Evolutionary conservation across 805 yeast species (phyloP), one percentile per base, ranked within the genome.

Genomic region (Saccharomyces mikatae): DNA sequence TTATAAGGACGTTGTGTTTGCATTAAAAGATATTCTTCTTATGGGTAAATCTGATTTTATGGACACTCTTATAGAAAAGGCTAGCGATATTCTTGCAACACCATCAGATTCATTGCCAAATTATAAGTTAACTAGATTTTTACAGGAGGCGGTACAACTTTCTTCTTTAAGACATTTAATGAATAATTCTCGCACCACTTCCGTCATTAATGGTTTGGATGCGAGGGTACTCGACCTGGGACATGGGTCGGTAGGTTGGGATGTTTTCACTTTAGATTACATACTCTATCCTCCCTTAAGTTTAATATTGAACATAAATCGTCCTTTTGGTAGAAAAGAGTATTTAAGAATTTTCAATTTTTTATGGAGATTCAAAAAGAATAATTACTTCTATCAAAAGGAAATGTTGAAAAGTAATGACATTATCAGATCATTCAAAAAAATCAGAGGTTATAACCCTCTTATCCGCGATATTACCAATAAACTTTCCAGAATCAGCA

Each of bases 181-280:
- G 5, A 66, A 71, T 46, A 68, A 69, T 32, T 62, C 70, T 1
- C 76, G 73, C 26, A 58, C 61, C 1, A 73, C 69, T 2, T 72
- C 68, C 17, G 75, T 80, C 9, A 66, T 80, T 11, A 72, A 77
- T 47, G 71, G 87, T 51, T 66, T 92, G 11, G 98, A 94, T 73
- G 96, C 97, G 0, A 75, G 97, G 48, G 76, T 91, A 24, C 74
- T 91, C 50, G 89, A 86, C 55, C 71, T 86, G 50, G 84, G 84
- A 3, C 88, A 84, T 60, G 86, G 89, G 0, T 80, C 83, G 29
- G 71, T 81, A 51, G 97, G 96, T 0, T 91, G 97, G 97, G 96
- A 91, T 65, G 89, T 87, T 1, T 91, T 92, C 67, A 89, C 97
- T 0, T 72, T 91, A 41, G 97, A 90, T 64, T 94, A 87, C 67